Base-by-base conservation (phyloP, 768 basidiomycete species). In the Termitomyces sp. region DNA sequence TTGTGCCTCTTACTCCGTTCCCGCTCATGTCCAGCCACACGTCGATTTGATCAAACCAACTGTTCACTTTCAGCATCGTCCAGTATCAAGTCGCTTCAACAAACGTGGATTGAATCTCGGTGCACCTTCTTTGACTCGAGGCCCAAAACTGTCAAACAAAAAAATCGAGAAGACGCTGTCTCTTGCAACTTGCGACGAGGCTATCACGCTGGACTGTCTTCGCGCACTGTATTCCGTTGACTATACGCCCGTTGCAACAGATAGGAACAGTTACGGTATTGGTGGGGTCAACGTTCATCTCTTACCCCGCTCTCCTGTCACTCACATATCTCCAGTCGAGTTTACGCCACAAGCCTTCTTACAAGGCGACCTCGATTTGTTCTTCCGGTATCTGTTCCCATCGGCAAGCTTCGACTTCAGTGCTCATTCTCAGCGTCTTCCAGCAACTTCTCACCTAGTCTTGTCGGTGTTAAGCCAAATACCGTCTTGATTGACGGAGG, bases 21-120 rank as follows among this genome's bases (percentile, higher is more conserved):
- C 77, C 21, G 71, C 65, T 14, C 72, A 77, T 54, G 57, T 81
- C 41, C 62, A 63, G 21, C 66, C 69, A 10, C 77, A 80, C 46
- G 66, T 82, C 48, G 79, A 75, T 47, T 59, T 78, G 29, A 71
- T 78, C 54, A 73, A 72, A n/a, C 77, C 77, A 4, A 73, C 77
- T 6, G 69, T 78, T 11, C 74, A 77, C 52, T 77, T 79, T 61
- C 72, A 74, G 57, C 68, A 70, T 58, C 63, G 63, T 16, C 68
- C 66, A 35, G 59, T 61, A 19, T 60, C 68, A 2, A 63, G 67
- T 46, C 54, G 59, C 10, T 55, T 59, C 16, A 38, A 45, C 31
- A 67, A 65, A 47, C 65, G 44, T 52, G 65, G 12, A 10, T 35
- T 35, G 41, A 50, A 60, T 32, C 56, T 53, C 5, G 62, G 62